Evolutionary conservation across 1,139 yeast genomes (phyloP).

Genomic region (Pichia sp.): DNA sequence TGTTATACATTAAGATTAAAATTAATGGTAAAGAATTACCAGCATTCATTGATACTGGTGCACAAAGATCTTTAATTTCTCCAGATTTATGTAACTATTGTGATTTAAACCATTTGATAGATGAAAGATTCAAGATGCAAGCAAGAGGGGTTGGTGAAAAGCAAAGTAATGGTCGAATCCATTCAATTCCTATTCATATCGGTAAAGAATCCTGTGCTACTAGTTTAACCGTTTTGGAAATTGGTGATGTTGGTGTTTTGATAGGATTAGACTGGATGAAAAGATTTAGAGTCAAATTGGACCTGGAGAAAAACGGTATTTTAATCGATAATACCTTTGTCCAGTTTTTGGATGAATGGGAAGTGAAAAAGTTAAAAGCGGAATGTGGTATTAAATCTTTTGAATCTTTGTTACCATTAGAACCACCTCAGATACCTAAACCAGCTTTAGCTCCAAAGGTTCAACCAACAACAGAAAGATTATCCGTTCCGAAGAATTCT

Average conservation of each 20-base stretch:
- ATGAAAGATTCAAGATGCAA: conserved; percentile 68
- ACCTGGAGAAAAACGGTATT: conserved; percentile 59
- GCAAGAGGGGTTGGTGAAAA: conserved; percentile 90
- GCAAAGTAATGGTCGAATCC: conserved; percentile 74
- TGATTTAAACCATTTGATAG: conserved; percentile 68
- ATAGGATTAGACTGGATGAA: conserved; percentile 76
- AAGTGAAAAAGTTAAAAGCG: conserved; percentile 16
- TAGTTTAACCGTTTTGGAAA: conserved; percentile 73
- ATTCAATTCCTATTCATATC: conserved; percentile 78
- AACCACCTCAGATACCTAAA: background rate
- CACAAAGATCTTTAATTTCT: conserved; percentile 80
- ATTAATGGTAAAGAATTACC: conserved; percentile 76
- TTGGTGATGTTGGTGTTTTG: conserved; percentile 48
- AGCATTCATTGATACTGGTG: conserved; percentile 96
- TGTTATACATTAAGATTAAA: conserved; percentile 73
- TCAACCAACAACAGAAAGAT: too few relatives aligned
- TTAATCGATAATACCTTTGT: conserved; percentile 51
- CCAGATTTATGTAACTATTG: conserved; percentile 69
- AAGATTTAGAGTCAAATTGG: conserved; percentile 79
- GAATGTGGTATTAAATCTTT: conserved; percentile 1
- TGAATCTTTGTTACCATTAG: too few relatives aligned
- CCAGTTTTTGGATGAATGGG: conserved; percentile 14
- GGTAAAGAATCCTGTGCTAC: conserved; percentile 67
- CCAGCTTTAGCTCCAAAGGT: background rate
- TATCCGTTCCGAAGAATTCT: background rate